Conservation (phyloP, 2,329 filamentous ascomycete species). For the Neofusicoccum sp. region DNA sequence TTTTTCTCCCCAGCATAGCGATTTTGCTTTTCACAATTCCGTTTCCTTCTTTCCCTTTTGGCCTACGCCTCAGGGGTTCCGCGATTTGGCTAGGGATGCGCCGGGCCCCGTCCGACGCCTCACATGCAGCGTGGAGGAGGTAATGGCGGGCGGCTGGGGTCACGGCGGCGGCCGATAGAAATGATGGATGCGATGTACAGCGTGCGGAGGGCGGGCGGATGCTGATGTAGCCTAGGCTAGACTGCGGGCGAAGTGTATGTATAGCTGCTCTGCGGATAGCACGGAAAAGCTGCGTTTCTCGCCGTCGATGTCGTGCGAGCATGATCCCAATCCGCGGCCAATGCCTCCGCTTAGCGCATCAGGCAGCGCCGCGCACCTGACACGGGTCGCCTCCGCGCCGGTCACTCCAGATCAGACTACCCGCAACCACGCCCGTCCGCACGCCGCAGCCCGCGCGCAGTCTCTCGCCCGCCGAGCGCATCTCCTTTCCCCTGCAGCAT, state of each 20-base stretch:
- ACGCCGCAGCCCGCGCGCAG: not conserved
- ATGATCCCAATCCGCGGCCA: not conserved
- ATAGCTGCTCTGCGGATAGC: slow-evolving; percentile 8
- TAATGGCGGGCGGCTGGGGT: slow-evolving; percentile 7
- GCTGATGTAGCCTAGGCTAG: slow-evolving; percentile 13
- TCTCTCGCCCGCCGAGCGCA: not conserved
- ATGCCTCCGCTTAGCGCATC: not conserved
- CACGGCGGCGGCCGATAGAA: slow-evolving; percentile 1
- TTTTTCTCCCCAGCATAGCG: slow-evolving; percentile 22
- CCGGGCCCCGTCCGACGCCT: not conserved
- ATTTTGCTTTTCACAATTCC: slow-evolving; percentile 20
- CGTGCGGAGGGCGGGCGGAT: not conserved
- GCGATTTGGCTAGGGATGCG: slow-evolving; percentile 14
- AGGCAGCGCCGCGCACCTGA: slow-evolving; percentile 19
- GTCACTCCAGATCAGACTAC: slow-evolving; percentile 17
- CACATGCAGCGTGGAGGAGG: slow-evolving; percentile 9
- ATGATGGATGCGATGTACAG: slow-evolving; percentile 11
- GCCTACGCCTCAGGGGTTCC: slow-evolving; percentile 5
- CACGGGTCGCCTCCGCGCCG: slow-evolving; percentile 1
- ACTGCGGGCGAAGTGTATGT: slow-evolving; percentile 8
- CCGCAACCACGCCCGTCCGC: not conserved
- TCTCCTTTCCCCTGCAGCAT: slow-evolving; percentile 11
- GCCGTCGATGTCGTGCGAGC: not conserved
- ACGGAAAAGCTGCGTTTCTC: not conserved
- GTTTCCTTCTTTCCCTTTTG: slow-evolving; percentile 20